Percentiles rank a stretch among this genome's conserved stretches.
Conservation (phyloP, 495 filamentous ascomycete genomes). For the Hyaloscypha bicolor region DNA sequence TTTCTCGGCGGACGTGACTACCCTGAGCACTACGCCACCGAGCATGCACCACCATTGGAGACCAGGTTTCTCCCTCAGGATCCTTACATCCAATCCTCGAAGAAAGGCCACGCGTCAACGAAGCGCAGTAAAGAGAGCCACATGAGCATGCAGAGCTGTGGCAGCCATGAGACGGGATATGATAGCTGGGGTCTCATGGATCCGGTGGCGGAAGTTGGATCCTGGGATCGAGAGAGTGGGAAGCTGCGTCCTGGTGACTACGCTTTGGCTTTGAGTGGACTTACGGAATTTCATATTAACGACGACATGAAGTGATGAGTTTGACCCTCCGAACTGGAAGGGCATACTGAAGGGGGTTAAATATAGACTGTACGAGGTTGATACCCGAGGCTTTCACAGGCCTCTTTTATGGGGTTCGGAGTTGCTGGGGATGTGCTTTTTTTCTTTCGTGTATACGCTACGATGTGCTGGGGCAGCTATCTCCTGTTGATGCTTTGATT, state of each 20-base stretch:
- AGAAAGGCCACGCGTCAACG: slow-evolving; percentile 3
- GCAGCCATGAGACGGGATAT: slow-evolving; percentile 7
- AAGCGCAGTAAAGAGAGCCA: slow-evolving; percentile 12
- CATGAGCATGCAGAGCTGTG: slow-evolving; percentile 18
- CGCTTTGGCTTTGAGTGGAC: slow-evolving; percentile 16
- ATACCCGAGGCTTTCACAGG: neutral
- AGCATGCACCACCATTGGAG: neutral
- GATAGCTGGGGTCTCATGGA: slow-evolving; percentile 4
- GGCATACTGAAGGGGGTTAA: neutral
- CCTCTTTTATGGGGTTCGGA: neutral
- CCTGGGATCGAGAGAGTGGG: slow-evolving; percentile 10
- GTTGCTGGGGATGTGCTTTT: neutral
- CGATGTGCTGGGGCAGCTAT: too few species aligned
- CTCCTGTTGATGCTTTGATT: too few species aligned
- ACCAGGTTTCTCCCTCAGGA: slow-evolving; percentile 15
- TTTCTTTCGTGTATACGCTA: neutral
- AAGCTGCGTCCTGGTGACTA: slow-evolving; percentile 2
- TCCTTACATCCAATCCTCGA: slow-evolving; percentile 11
- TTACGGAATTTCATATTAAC: slow-evolving; percentile 7
- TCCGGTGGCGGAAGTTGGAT: slow-evolving; percentile 3
- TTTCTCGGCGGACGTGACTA: slow-evolving; percentile 16
- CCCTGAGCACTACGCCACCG: neutral
- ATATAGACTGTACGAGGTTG: slow-evolving; percentile 1
- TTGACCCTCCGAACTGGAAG: neutral
- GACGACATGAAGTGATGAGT: slow-evolving; percentile 1